phyloP scores from a whole-genome alignment of 1,284 basidiomycete species.

The Leccinum angustisporum region DNA sequence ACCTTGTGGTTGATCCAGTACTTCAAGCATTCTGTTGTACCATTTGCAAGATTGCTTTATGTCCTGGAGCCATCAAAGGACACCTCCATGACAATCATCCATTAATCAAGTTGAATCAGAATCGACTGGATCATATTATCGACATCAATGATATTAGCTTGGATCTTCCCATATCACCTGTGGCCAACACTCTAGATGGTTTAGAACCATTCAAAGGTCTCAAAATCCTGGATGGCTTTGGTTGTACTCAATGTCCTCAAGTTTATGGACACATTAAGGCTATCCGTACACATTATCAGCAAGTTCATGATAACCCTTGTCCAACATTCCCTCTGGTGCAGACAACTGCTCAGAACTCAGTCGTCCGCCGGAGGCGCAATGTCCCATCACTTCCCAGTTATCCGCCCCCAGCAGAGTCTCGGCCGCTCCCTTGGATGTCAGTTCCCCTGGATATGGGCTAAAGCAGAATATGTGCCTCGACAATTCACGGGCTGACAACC shows the following conservation, averaged over 20 bases:
- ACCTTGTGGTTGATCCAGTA: not conserved
- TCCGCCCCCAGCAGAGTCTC: no score
- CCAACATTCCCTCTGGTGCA: not conserved
- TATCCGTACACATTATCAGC: not conserved
- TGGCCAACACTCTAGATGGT: not conserved
- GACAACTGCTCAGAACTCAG: no score
- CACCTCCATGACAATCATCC: not conserved
- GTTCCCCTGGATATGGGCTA: no score
- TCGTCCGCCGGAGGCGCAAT: no score
- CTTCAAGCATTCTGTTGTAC: not conserved
- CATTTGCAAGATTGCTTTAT: not conserved
- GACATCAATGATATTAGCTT: not conserved
- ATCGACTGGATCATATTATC: not conserved
- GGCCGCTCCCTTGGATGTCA: no score
- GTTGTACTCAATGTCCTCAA: not conserved
- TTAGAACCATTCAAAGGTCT: not conserved
- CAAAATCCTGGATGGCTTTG: not conserved
- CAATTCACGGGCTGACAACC: no score
- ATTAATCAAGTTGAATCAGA: not conserved
- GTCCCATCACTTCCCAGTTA: no score
- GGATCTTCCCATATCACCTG: not conserved
- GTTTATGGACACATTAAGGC: not conserved
- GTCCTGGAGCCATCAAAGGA: not conserved
- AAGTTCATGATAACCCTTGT: not conserved
- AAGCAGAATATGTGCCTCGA: no score